phyloP scores from a whole-genome alignment of 768 basidiomycete genomes.

The Pleurotus cornucopiae region DNA sequence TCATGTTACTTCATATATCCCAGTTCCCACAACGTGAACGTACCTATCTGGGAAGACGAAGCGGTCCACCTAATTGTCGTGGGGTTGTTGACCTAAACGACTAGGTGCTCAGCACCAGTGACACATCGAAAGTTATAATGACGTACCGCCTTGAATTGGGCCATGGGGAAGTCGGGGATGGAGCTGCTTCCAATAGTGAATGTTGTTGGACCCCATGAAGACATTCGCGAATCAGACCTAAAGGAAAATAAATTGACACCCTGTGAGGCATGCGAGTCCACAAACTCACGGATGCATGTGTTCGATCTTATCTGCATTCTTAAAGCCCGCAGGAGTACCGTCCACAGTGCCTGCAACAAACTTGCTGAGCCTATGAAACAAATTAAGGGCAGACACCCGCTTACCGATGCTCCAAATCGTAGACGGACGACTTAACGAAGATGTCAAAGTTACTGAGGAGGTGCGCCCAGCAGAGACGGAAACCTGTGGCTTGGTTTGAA shows the following conservation, averaged over 20 bases:
- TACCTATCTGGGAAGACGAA: conserved; percentile 38
- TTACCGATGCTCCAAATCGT: conserved; percentile 42
- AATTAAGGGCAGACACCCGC: not conserved
- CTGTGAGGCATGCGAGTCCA: not conserved
- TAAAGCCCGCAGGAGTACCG: conserved; percentile 41
- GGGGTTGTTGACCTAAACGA: conserved; percentile 33
- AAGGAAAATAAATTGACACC: not conserved
- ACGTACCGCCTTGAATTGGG: conserved; percentile 38
- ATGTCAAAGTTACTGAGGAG: conserved; percentile 25
- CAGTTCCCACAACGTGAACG: not conserved
- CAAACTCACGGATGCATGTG: conserved; percentile 41
- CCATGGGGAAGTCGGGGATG: conserved; percentile 43
- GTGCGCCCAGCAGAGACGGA: conserved; percentile 36
- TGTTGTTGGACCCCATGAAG: conserved; percentile 40
- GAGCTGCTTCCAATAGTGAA: conserved; percentile 39
- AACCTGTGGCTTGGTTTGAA: not conserved
- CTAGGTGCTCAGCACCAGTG: not conserved
- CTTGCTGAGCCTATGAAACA: not conserved
- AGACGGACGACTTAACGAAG: conserved; percentile 27
- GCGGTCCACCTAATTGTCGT: conserved; percentile 39
- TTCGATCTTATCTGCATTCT: conserved; percentile 47
- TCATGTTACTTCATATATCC: not conserved
- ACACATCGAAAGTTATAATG: too few relatives aligned
- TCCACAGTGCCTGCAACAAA: conserved; percentile 33
- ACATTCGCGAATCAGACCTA: conserved; percentile 43